Conservation (phyloP, 345 rosid genomes). For the Arabidopsis thaliana region TAIR10.1 NC_003074.8:8979001-8979500, state of each 20-base stretch:
- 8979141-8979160: constrained; percentile 73
- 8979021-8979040: neutral
- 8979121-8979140: constrained; percentile 94
- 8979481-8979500: neutral
- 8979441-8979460: constrained; percentile 60
- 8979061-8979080: constrained; percentile 97
- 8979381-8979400: constrained; percentile 96
- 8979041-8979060: neutral
- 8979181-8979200: neutral
- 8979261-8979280: constrained; percentile 73
- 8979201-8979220: neutral
- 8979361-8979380: neutral
- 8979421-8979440: constrained; percentile 96
- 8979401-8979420: constrained; percentile 58
- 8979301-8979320: constrained; percentile 63
- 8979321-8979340: neutral
- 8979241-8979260: constrained; percentile 87
- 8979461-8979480: constrained; percentile 25
- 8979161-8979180: neutral
- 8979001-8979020: too few species aligned
- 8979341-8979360: neutral
- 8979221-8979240: constrained; percentile 54
- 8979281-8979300: constrained; percentile 77
- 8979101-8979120: constrained; percentile 61
- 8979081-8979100: constrained; percentile 67